A percentile compares a stretch with the other conserved stretches of the same genome.
Evolutionary conservation across 179 eudicot genomes (phyloP).

Genomic region (Amaranthus tricolor): DNA sequence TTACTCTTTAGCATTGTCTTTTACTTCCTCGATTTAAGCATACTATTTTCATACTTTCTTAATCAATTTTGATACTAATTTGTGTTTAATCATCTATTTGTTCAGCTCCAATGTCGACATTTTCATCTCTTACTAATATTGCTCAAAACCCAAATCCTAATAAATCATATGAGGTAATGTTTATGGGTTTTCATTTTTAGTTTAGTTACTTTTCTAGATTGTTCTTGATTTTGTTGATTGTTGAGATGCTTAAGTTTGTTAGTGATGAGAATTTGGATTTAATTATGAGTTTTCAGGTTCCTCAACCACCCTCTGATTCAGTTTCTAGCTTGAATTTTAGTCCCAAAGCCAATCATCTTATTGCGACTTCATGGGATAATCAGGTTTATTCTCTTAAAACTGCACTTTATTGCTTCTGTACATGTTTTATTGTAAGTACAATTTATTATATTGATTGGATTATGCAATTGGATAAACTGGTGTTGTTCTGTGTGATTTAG

Average conservation of each 20-base stretch:
- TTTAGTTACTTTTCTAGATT: background rate
- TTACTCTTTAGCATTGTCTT: no score
- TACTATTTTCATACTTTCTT: background rate
- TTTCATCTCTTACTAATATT: slow-evolving; percentile 34
- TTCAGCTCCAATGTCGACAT: slow-evolving; percentile 36
- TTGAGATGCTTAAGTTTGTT: background rate
- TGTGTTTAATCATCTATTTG: background rate
- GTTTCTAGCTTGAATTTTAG: slow-evolving; percentile 79
- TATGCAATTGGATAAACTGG: background rate
- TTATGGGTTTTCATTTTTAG: background rate
- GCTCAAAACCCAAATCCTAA: slow-evolving; percentile 45
- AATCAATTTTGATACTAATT: background rate
- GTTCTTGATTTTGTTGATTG: background rate
- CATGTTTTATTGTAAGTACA: background rate
- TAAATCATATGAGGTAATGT: slow-evolving; percentile 50
- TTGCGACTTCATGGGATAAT: slow-evolving; percentile 94
- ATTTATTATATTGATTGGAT: background rate
- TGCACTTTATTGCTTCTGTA: background rate
- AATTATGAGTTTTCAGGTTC: slow-evolving; percentile 40
- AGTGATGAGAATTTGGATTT: slow-evolving; percentile 6
- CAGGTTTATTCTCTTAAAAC: slow-evolving; percentile 48
- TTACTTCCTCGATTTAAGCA: no score
- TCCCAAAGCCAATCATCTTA: slow-evolving; percentile 79
- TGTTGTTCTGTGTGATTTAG: background rate
- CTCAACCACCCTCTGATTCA: slow-evolving; percentile 67